phyloP scores from a whole-genome alignment of 177 flowering plant species.

The Vitis hybrid region DNA sequence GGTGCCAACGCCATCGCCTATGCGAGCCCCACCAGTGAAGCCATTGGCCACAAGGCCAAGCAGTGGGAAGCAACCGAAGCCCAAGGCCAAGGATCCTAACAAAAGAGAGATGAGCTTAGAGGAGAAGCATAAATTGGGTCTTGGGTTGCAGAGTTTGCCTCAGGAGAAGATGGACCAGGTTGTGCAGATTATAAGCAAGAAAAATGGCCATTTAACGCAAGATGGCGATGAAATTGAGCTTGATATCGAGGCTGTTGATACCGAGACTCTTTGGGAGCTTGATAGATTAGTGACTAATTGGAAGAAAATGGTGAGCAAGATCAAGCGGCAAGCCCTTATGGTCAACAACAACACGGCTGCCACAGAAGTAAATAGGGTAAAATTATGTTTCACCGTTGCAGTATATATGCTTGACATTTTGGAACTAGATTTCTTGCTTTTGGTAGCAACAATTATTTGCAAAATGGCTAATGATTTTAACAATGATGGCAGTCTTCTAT shows the following conservation, averaged over 20 bases:
- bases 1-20: slow-evolving; percentile 23
- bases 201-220: slow-evolving; percentile 39
- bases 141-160: slow-evolving; percentile 67
- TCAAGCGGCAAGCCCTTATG: slow-evolving; percentile 38
- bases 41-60: not conserved
- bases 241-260: slow-evolving; percentile 71
- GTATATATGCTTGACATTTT: not conserved
- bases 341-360: slow-evolving; percentile 8
- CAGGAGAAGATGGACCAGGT: slow-evolving; percentile 51
- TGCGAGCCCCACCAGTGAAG: slow-evolving; percentile 22
- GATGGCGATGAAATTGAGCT: slow-evolving; percentile 87
- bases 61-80: slow-evolving; percentile 65
- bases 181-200: slow-evolving; percentile 38
- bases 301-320: slow-evolving; percentile 48
- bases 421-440: no score
- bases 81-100: slow-evolving; percentile 79
- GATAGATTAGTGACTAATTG: slow-evolving; percentile 53
- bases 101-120: slow-evolving; percentile 82
- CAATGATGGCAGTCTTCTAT: slow-evolving; percentile 9
- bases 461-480: not conserved
- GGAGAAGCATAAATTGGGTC: slow-evolving; percentile 79
- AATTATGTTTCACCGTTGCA: not conserved
- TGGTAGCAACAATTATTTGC: no score
- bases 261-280: slow-evolving; percentile 72
- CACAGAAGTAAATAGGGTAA: slow-evolving; percentile 20